Evolutionary conservation across 805 yeast genomes (phyloP).

Genomic region (Jamesozyma gamospora): DNA sequence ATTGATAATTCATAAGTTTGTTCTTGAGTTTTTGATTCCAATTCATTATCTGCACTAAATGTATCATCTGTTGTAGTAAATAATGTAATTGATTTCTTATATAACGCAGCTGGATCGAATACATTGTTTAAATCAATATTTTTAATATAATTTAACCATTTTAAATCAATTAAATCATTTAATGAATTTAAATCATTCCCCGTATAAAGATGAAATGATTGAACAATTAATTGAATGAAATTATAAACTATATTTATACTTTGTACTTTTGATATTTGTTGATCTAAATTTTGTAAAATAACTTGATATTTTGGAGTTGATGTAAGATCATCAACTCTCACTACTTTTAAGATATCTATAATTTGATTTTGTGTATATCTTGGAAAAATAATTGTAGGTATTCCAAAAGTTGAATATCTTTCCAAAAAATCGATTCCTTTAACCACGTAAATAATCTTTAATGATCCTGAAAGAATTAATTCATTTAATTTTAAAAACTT

Average conservation of each 20-base stretch:
- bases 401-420: conserved; percentile 18
- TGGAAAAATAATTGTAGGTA: conserved; percentile 26
- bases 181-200: conserved; percentile 24
- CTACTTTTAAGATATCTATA: conserved; percentile 12
- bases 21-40: conserved; percentile 1
- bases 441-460: conserved; percentile 20
- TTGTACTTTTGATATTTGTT: conserved; percentile 4
- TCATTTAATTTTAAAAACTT: conserved; percentile 23
- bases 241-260: conserved; percentile 11
- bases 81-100: conserved; percentile 24
- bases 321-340: conserved; percentile 12
- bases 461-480: conserved; percentile 10
- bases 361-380: conserved; percentile 20
- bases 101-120: conserved; percentile 21
- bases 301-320: conserved; percentile 7
- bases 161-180: conserved; percentile 22
- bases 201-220: conserved; percentile 26
- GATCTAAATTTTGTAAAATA: conserved; percentile 6
- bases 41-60: conserved; percentile 13
- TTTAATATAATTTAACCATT: conserved; percentile 21
- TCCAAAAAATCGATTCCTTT: conserved; percentile 17
- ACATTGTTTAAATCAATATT: conserved; percentile 13
- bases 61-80: conserved; percentile 29
- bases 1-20: conserved; percentile 41
- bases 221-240: conserved; percentile 23